These are phyloP conservation scores for Abrus pulchellus DNA, from an alignment of 306 rosid species.

Conservation along the genomic window DNA sequence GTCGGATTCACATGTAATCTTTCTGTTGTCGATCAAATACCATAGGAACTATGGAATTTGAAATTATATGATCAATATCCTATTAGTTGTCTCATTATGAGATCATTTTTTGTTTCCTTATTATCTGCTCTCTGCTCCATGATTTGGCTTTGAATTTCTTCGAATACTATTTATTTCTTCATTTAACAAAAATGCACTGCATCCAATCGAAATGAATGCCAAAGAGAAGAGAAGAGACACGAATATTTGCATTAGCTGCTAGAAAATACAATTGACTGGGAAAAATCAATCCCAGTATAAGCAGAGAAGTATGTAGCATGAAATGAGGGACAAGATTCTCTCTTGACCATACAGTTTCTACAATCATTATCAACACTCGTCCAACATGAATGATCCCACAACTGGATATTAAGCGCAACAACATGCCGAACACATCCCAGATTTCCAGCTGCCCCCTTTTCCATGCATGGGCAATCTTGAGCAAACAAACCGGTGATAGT, in stretches of 20 bases:
- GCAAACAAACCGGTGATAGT: conserved; percentile 13
- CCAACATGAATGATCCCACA: conserved; percentile 5
- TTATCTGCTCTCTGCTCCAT: no score
- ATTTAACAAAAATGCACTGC: neutral
- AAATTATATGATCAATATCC: neutral
- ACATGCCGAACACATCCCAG: conserved; percentile 35
- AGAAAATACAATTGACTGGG: conserved; percentile 13
- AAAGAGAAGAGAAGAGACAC: neutral
- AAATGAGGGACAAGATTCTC: conserved; percentile 6
- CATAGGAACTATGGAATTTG: neutral
- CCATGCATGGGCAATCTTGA: neutral
- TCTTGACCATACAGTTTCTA: neutral
- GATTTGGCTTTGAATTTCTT: no score
- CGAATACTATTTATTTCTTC: no score
- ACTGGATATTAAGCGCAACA: neutral
- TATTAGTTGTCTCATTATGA: no score
- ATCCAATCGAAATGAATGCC: neutral
- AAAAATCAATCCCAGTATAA: neutral
- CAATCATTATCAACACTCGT: neutral
- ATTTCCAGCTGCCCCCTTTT: neutral
- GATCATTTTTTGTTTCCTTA: no score
- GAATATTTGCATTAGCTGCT: conserved; percentile 2
- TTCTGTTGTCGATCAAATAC: conserved; percentile 17
- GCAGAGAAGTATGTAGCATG: conserved; percentile 11
- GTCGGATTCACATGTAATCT: neutral